Evolutionary conservation across 176 grass and related monocot species (phyloP).

Genomic region (Cocos nucifera): DNA sequence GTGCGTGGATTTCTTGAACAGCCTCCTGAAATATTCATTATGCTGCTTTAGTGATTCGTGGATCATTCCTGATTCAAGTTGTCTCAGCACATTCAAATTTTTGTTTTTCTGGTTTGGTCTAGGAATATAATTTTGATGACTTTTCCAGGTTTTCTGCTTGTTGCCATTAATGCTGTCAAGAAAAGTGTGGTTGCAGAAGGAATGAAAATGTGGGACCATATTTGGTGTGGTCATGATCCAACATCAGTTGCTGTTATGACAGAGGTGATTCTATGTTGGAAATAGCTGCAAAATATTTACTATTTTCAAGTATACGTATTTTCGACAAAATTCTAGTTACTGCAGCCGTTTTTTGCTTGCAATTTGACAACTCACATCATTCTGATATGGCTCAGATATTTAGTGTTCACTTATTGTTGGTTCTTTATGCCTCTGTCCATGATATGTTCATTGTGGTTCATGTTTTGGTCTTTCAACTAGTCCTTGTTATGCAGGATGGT

Average conservation of each 20-base stretch:
- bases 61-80: constrained; percentile 91
- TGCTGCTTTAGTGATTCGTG: constrained; percentile 90
- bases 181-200: constrained; percentile 80
- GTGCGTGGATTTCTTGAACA: constrained; percentile 24
- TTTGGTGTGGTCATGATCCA: constrained; percentile 94
- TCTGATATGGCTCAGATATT: too few relatives aligned
- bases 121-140: constrained; percentile 5
- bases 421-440: not conserved
- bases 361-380: too few relatives aligned
- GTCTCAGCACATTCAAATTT: constrained; percentile 6
- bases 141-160: constrained; percentile 69
- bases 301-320: not conserved
- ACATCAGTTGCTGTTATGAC: constrained; percentile 99
- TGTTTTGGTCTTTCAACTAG: constrained; percentile 1
- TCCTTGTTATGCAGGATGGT: constrained; percentile 53
- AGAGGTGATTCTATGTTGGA: constrained; percentile 47
- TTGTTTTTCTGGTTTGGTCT: not conserved
- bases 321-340: not conserved
- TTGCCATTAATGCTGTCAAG: constrained; percentile 92
- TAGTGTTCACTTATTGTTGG: not conserved
- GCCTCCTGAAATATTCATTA: constrained; percentile 85
- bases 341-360: too few relatives aligned
- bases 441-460: not conserved
- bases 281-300: constrained; percentile 2
- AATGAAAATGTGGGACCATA: constrained; percentile 80